Base-by-base conservation (phyloP, 306 rosid genomes). In the Medicago lupulina region DNA sequence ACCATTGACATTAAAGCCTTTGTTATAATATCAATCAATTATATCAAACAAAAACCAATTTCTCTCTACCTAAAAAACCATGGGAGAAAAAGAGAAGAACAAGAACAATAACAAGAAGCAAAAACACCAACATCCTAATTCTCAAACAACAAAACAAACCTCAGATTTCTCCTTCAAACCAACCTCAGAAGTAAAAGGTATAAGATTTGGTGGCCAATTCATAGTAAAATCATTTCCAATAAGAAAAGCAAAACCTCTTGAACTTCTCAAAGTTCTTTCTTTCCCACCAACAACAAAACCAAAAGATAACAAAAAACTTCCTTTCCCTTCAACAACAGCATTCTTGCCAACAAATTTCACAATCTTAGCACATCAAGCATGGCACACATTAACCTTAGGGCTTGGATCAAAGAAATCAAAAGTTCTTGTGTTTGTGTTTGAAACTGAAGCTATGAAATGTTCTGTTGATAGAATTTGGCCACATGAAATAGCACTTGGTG, bases 121-220 rank as follows among this genome's bases (percentile, higher is more conserved):
- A 73, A 96, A 96, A 64, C 99, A 90, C 36, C 93, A 90, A 46
- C 98, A 96, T 80, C 97, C 97, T 18, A 88, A 87, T 83, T 89
- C 90, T 75, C 97, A 92, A 83, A 84, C 85, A 72, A 74, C 89
- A 13, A 90, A 87, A 69, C 74, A 88, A 19, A 41, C 87, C 39
- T 87, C 97, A 13, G 98, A 96, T 87, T 90, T 96, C 86, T 90
- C 96, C 21, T 96, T 96, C 91, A 96, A 92, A 73, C 92, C 96
- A 13, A 75, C 70, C 82, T 88, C 96, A 1, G 96, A 96, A 1
- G 99, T 96, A 7, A 96, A 96, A 67, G 99, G 99, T 15, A 88
- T 96, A 61, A 76, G 97, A 49, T 96, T 96, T 23, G 99, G 99
- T 15, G 96, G 97, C 64, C 99, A 96, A n/a, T 89, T 92, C 98